Conservation (phyloP, 2,329 filamentous ascomycete genomes). For the Colletotrichum gigasporum region DNA sequence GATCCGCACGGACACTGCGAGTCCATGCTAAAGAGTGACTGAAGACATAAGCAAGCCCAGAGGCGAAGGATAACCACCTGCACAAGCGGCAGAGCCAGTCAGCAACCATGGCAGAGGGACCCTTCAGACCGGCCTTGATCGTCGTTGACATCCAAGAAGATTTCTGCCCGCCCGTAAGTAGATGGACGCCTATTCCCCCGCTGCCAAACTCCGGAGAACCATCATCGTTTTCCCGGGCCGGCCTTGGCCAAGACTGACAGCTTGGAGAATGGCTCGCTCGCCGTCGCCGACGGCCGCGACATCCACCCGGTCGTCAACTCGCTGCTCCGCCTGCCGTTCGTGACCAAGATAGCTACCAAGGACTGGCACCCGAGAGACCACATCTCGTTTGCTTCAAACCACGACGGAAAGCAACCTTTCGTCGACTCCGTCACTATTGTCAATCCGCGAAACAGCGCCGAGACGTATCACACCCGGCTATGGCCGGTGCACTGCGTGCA, state of each 20-base stretch:
- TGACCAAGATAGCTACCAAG: constrained; percentile 82
- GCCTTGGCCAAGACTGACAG: background rate
- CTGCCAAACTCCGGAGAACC: no score
- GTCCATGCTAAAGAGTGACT: background rate
- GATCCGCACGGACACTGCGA: background rate
- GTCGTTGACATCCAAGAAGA: constrained; percentile 94
- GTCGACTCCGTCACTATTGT: constrained; percentile 69
- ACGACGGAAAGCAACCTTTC: constrained; percentile 74
- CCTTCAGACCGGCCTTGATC: constrained; percentile 65
- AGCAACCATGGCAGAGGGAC: constrained; percentile 34
- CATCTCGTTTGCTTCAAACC: constrained; percentile 89
- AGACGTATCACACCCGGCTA: constrained; percentile 73
- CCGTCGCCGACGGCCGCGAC: constrained; percentile 77
- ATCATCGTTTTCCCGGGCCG: background rate
- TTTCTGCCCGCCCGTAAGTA: constrained; percentile 86
- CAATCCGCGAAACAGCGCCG: constrained; percentile 71
- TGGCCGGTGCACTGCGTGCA: constrained; percentile 95
- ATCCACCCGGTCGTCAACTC: constrained; percentile 78
- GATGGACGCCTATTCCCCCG: background rate
- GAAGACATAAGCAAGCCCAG: background rate
- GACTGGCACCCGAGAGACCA: constrained; percentile 89
- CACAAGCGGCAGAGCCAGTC: background rate
- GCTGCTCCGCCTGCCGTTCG: constrained; percentile 78
- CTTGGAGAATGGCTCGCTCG: constrained; percentile 80
- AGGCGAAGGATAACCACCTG: background rate